Base-by-base conservation (phyloP, 805 yeast genomes). In the Candida montana region DNA sequence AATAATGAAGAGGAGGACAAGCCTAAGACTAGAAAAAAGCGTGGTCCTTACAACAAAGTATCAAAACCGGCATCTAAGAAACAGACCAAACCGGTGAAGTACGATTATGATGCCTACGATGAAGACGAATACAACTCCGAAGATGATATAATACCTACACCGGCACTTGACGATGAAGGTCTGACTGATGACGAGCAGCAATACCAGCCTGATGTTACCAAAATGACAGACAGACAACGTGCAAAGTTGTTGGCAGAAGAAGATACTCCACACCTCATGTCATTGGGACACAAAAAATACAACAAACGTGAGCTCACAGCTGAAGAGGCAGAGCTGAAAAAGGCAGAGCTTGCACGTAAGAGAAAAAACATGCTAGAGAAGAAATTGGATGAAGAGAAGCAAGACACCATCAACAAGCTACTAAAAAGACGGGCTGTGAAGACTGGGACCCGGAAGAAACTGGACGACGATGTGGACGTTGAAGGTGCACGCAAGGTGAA, bases 371-470 rank as follows among this genome's bases (percentile, higher is more conserved):
- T 88, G 53, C 80, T 82, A 51, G 89, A 82, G 54, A 82, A 83
- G 64, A 79, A 83, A 49, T 65, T 87, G 31, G 97, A 90, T 56
- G 96, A 87, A 60, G 98, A 93, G 62, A 93, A 93, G 59, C 77
- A 81, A 56, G 97, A 91, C 49, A 90, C 97, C 0, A 71, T 91
- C 49, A 91, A 91, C 60, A 87, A 86, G 59, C 67, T 91, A 49
- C 68, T 91, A 49, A 82, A 86, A 62, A 79, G 90, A 61, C 74
- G 96, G 48, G 96, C 96, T 1, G 79, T 77, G 36, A 83, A 83
- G 57, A 53, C 50, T 0, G 50, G 49, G 9, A 52, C 54, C 7
- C 47, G 55, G 7, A 26, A 50, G 27, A 49, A 45, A 27, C 47
- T 47, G 11, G 57, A 52, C 15, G 55, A 54, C 8, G 55, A 49